phyloP scores from a whole-genome alignment of 495 filamentous ascomycete genomes.

The Penicillium pancosmium region DNA sequence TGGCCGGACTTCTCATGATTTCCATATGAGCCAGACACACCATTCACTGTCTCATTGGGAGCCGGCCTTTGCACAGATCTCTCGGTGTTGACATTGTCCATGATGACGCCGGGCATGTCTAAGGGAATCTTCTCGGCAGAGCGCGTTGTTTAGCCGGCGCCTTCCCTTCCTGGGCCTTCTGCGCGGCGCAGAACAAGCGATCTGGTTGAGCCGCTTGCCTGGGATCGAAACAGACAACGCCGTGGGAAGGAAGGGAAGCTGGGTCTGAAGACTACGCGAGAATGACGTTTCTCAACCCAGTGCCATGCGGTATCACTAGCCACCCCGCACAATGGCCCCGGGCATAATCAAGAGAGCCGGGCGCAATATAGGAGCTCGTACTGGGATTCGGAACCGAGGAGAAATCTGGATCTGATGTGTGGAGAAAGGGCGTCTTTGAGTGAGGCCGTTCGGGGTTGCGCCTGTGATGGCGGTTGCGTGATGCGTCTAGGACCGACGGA shows the following conservation, averaged over 20 bases:
- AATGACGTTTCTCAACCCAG: constrained; percentile 23
- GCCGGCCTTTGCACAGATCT: constrained; percentile 29
- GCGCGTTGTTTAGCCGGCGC: constrained; percentile 13
- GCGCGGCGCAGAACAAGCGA: constrained; percentile 33
- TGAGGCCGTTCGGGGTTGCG: constrained; percentile 1
- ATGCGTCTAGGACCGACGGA: not conserved
- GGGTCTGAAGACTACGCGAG: constrained; percentile 18
- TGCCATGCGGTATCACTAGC: constrained; percentile 38
- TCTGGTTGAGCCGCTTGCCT: constrained; percentile 20
- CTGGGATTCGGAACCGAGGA: constrained; percentile 2
- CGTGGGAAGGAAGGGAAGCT: constrained; percentile 36
- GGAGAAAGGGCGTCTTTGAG: not conserved
- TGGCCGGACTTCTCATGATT: constrained; percentile 20
- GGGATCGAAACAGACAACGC: constrained; percentile 23
- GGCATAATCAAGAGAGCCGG: constrained; percentile 31
- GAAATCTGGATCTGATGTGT: not conserved
- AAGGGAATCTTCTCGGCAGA: constrained; percentile 5
- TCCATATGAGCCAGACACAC: constrained; percentile 16
- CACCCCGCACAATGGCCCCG: constrained; percentile 20
- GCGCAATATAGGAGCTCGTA: constrained; percentile 5
- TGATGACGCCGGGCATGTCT: constrained; percentile 53
- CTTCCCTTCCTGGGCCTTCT: constrained; percentile 40
- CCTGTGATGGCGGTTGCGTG: not conserved
- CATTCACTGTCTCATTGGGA: constrained; percentile 32
- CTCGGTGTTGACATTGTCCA: constrained; percentile 43